Base-by-base conservation (phyloP, 2,329 filamentous ascomycete species). In the Zasmidium cellare region DNA sequence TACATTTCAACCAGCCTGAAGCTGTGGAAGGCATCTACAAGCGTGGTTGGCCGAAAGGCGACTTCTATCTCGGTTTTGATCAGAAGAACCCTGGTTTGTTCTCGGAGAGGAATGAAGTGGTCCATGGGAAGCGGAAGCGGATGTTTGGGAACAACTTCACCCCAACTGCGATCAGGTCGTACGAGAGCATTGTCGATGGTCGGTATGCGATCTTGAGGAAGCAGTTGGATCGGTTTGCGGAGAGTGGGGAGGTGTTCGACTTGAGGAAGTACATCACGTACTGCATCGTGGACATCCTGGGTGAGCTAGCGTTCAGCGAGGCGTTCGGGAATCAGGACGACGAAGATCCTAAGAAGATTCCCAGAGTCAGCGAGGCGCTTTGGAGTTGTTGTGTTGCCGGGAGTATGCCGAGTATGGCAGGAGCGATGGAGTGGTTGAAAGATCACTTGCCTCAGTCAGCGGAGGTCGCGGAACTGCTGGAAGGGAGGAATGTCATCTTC, bases 261-360 rank as follows among this genome's bases (percentile, higher is more conserved):
- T 23, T 57, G 16, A 41, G 46, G 19, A 35, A 23, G 7, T 55
- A 46, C 41, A 51, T 58, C 35, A 46, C 31, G 7, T 48, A 48
- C 38, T 41, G 24, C 12, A 51, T 58, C 18, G 24, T 56, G 14
- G 56, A 59, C 47, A 44, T 50, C 23, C 38, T 60, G 19, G 45
- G 50, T 12, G 46, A 47, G 12, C 24, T 49, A 19, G 51, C 51
- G 9, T 58, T 54, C 46, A 45, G 45, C 31, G 38, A 54, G 16
- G 16, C 47, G 1, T 55, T 56, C 41, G 48, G 48, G 2, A 46
- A 44, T 14, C 57, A 59, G 38, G 46, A 35, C 9, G 48, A 35
- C n/a, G 53, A 51, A 23, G 51, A 51, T 35, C 38, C 46, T 2
- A 46, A 59, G 22, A 49, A 52, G 35, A 48, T 58, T 9, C 52